Evolutionary conservation across 306 rosid genomes (phyloP).

Genomic region (Cicer yamashitae): DNA sequence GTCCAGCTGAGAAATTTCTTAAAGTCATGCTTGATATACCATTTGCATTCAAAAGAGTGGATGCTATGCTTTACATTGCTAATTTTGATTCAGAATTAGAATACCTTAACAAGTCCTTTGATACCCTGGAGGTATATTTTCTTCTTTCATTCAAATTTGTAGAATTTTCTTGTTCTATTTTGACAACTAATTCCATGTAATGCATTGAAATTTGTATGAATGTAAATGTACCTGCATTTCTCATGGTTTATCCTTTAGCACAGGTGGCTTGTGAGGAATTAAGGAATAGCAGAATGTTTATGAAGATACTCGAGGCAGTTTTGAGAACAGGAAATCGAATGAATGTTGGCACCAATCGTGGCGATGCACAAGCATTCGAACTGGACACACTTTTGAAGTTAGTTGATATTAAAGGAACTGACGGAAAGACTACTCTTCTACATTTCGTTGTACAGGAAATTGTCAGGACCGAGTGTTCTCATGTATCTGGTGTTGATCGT

Average conservation of each 20-base stretch:
- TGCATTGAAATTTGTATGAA: background rate
- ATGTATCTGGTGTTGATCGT: constrained; percentile 53
- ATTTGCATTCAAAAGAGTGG: constrained; percentile 87
- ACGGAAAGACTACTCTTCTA: constrained; percentile 83
- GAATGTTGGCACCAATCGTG: constrained; percentile 93
- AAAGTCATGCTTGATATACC: constrained; percentile 86
- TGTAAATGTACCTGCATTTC: constrained; percentile 21
- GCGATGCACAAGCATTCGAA: constrained; percentile 92
- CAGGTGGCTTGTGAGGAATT: constrained; percentile 85
- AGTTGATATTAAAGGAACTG: constrained; percentile 82
- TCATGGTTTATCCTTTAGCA: constrained; percentile 35
- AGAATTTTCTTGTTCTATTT: background rate
- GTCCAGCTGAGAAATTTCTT: constrained; percentile 93
- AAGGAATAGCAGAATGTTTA: constrained; percentile 76
- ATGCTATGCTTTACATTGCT: constrained; percentile 89
- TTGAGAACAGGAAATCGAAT: constrained; percentile 92
- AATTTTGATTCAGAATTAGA: constrained; percentile 92
- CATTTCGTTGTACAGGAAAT: constrained; percentile 94
- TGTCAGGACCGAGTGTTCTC: constrained; percentile 79
- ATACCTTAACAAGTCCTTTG: constrained; percentile 73
- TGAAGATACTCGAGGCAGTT: constrained; percentile 90
- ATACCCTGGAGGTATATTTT: constrained; percentile 72
- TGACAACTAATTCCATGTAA: background rate
- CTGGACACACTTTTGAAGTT: constrained; percentile 92
- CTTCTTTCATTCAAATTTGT: background rate